These are phyloP conservation scores for Neurospora hispaniola DNA, from an alignment of 495 filamentous ascomycete genomes.

Conservation along the genomic window DNA sequence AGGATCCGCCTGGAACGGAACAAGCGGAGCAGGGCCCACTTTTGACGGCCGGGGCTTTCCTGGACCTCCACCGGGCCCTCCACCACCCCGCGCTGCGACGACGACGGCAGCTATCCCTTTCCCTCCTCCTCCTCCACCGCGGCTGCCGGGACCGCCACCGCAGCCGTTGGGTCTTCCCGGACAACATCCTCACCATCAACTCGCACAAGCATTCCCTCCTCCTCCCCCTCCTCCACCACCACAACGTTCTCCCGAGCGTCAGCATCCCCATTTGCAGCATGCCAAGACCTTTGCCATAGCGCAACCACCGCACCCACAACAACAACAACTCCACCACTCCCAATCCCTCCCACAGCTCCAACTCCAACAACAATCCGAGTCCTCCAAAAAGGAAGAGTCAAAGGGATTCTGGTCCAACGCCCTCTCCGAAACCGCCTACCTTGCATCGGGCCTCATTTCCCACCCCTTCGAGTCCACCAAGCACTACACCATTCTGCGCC, in stretches of 20 bases:
- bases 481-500: slow-evolving; percentile 56
- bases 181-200: background rate
- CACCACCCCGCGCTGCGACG: background rate
- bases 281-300: background rate
- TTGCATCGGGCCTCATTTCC: slow-evolving; percentile 50
- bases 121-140: background rate
- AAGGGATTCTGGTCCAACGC: slow-evolving; percentile 30
- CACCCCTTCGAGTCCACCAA: slow-evolving; percentile 55
- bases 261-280: background rate
- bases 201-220: background rate
- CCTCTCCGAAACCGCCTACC: slow-evolving; percentile 48
- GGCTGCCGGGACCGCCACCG: background rate
- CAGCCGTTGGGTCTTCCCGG: background rate
- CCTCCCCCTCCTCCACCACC: background rate
- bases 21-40: background rate
- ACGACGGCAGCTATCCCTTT: background rate
- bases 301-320: background rate
- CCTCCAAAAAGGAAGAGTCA: background rate
- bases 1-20: background rate
- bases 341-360: background rate
- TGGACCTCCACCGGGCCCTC: background rate
- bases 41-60: background rate
- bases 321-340: background rate
- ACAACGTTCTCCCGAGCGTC: background rate
- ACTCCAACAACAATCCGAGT: background rate